phyloP scores from a whole-genome alignment of 2,329 filamentous ascomycete genomes.

The Exophiala aquamarina region DNA sequence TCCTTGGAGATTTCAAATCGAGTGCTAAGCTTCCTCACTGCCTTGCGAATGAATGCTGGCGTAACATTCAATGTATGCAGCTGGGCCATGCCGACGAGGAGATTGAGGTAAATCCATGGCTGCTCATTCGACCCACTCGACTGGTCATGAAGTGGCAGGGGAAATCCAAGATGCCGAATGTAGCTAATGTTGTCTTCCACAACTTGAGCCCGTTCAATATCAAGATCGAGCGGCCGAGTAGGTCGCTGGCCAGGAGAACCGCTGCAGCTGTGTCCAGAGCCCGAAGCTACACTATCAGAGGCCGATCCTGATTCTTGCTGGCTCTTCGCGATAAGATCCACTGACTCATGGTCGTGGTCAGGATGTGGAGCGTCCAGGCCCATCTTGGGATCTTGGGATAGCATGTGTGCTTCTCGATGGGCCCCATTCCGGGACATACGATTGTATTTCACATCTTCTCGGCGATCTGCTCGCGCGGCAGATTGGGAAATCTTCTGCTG shows the following conservation, averaged over 20 bases:
- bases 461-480: conserved; percentile 44
- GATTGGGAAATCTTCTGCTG: conserved; percentile 58
- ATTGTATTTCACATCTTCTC: conserved; percentile 24
- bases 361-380: conserved; percentile 14
- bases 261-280: conserved; percentile 15
- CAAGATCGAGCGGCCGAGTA: conserved; percentile 72
- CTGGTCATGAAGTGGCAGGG: conserved; percentile 16
- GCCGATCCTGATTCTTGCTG: conserved; percentile 9
- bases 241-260: conserved; percentile 68
- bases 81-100: conserved; percentile 79
- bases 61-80: conserved; percentile 84
- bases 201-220: conserved; percentile 73
- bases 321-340: not conserved
- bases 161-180: conserved; percentile 31
- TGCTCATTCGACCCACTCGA: conserved; percentile 9
- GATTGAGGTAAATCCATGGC: conserved; percentile 42
- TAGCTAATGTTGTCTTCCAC: conserved; percentile 72
- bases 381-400: conserved; percentile 31
- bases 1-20: conserved; percentile 77
- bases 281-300: conserved; percentile 4
- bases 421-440: conserved; percentile 32
- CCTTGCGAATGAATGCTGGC: conserved; percentile 70
- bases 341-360: not conserved
- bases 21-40: conserved; percentile 67
- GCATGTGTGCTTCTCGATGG: conserved; percentile 43